Conservation (phyloP, 441 rosid genomes). For the Eruca vesicaria region DNA sequence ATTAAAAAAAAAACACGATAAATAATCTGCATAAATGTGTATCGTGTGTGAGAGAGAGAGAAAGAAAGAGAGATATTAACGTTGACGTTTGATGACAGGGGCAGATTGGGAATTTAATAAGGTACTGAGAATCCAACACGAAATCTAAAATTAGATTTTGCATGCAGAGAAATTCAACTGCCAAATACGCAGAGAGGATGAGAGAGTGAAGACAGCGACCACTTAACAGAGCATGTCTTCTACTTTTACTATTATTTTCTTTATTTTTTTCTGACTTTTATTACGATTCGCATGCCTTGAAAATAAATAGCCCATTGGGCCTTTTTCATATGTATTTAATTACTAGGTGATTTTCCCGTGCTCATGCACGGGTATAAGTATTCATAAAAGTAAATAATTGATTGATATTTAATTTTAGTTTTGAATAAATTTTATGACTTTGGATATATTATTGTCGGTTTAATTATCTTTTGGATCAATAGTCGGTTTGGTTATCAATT, state of each 20-base stretch:
- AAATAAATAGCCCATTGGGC: constrained; percentile 16
- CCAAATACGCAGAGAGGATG: constrained; percentile 36
- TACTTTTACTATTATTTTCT: background rate
- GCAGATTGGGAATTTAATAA: constrained; percentile 22
- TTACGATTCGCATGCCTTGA: constrained; percentile 2
- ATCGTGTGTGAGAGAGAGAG: background rate
- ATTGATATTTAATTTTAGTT: too few species aligned
- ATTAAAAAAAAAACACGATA: constrained; percentile 24
- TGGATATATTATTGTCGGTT: too few species aligned
- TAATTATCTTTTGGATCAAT: too few species aligned
- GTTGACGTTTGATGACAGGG: constrained; percentile 37
- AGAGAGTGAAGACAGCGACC: constrained; percentile 39
- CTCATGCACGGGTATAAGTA: too few species aligned
- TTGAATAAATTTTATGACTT: too few species aligned
- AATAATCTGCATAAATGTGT: background rate
- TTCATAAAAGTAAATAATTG: too few species aligned
- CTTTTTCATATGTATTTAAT: background rate
- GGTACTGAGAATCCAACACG: constrained; percentile 37
- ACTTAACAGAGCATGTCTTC: constrained; percentile 35
- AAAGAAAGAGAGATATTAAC: constrained; percentile 12
- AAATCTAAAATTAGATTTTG: constrained; percentile 42
- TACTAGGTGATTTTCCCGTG: too few species aligned
- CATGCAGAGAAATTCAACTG: constrained; percentile 39
- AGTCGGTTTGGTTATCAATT: too few species aligned
- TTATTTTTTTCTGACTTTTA: background rate